Evolutionary conservation across 495 filamentous ascomycete species (phyloP).

Genomic region (Darksidea phi): DNA sequence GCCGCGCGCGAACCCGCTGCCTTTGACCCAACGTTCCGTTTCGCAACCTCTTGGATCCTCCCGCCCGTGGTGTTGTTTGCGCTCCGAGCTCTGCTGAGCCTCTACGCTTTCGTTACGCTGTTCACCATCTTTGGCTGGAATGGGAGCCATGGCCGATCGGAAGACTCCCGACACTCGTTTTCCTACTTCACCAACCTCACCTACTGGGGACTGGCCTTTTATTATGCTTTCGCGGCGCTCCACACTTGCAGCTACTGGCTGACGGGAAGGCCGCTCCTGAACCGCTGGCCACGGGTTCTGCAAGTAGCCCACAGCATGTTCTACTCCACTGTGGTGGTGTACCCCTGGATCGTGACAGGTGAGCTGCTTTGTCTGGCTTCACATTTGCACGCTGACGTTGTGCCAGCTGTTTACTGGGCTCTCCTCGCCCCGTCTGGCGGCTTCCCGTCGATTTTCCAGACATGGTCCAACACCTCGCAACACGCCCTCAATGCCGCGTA

Average conservation of each 20-base stretch:
- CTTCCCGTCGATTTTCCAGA: constrained; percentile 58
- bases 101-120: constrained; percentile 71
- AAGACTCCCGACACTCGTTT: constrained; percentile 54
- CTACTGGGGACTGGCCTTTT: constrained; percentile 77
- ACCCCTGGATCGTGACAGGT: constrained; percentile 50
- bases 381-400: constrained; percentile 35
- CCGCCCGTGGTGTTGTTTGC: constrained; percentile 58
- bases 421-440: constrained; percentile 49
- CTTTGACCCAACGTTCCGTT: constrained; percentile 50
- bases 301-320: constrained; percentile 63
- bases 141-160: constrained; percentile 44
- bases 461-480: constrained; percentile 64
- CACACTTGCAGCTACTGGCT: constrained; percentile 65
- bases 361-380: constrained; percentile 23
- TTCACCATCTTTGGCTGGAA: constrained; percentile 67
- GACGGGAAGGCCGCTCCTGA: constrained; percentile 54
- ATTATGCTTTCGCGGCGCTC: constrained; percentile 59
- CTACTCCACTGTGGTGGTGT: constrained; percentile 60
- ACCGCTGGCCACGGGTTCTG: constrained; percentile 58
- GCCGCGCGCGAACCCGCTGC: neutral
- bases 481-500: constrained; percentile 70
- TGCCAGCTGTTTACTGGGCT: constrained; percentile 61
- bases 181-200: constrained; percentile 76
- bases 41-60: constrained; percentile 74
- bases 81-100: constrained; percentile 58